A percentile compares a stretch with the other conserved stretches of the same genome.
Conservation (phyloP, 139 green algal species). For the Coelastrella sp. region DNA sequence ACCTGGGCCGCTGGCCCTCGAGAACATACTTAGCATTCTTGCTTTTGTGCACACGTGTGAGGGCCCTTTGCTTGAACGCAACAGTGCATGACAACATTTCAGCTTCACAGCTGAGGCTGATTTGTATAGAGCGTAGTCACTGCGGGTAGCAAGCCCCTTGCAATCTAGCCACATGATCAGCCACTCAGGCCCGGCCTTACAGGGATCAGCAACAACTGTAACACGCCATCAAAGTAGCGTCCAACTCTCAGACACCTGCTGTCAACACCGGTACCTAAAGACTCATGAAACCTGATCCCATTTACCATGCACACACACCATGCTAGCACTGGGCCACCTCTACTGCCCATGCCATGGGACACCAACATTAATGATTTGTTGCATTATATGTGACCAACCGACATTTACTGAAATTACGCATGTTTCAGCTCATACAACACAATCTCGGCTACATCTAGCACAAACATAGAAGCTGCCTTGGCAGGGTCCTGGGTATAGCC, state of each 20-base stretch:
- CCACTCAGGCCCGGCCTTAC: background rate
- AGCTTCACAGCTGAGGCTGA: background rate
- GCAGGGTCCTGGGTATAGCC: background rate
- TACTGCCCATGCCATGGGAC: background rate
- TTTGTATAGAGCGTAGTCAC: background rate
- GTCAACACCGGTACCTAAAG: background rate
- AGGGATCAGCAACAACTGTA: background rate
- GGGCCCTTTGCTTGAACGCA: background rate
- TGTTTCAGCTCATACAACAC: conserved; percentile 1
- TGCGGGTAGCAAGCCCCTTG: background rate
- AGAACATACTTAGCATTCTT: background rate
- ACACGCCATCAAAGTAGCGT: conserved; percentile 10
- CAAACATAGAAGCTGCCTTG: background rate
- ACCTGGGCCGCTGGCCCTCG: background rate
- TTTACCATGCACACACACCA: conserved; percentile 16
- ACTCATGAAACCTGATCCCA: background rate
- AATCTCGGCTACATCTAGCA: background rate
- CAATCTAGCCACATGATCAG: background rate
- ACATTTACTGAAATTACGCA: conserved; percentile 7
- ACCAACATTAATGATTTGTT: background rate
- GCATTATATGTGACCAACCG: background rate
- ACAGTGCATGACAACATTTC: background rate
- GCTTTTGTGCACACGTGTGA: background rate
- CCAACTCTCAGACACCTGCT: background rate
- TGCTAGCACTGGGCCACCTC: background rate